Percentiles rank a stretch among this genome's conserved stretches.
phyloP scores from a whole-genome alignment of 305 asterid species.

The Striga hermonthica region DNA sequence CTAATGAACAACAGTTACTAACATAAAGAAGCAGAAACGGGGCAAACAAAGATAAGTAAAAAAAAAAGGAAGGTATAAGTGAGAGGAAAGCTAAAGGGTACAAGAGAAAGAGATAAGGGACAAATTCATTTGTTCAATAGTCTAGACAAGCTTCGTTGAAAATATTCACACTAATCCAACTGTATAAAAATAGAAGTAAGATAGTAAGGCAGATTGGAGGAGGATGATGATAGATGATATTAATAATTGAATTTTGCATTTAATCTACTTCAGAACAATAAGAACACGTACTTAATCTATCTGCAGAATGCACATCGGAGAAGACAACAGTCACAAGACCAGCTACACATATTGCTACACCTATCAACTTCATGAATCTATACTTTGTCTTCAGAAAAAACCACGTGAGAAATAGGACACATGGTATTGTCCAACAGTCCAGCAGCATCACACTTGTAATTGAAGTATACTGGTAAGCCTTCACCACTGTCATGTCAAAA shows the following conservation, averaged over 20 bases:
- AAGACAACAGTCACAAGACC: constrained; percentile 81
- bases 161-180: too few species aligned
- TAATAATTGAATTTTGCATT: too few species aligned
- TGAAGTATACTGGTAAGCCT: constrained; percentile 95
- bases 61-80: too few species aligned
- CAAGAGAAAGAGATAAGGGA: too few species aligned
- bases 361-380: constrained; percentile 58
- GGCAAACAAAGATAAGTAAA: not conserved
- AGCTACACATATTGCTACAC: constrained; percentile 73
- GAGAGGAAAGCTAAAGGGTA: too few species aligned
- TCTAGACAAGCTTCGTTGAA: too few species aligned
- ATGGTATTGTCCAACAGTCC: constrained; percentile 98
- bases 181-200: too few species aligned
- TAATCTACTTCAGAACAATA: constrained; percentile 6
- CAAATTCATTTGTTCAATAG: too few species aligned
- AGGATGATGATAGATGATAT: too few species aligned
- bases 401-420: constrained; percentile 90
- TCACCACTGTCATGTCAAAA: constrained; percentile 67
- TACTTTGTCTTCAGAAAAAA: constrained; percentile 85
- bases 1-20: constrained; percentile 37
- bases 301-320: constrained; percentile 86
- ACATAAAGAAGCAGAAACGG: constrained; percentile 20
- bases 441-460: constrained; percentile 94
- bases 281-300: constrained; percentile 85
- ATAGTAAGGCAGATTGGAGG: too few species aligned